A percentile compares a stretch with the other conserved stretches of the same genome.
Conservation (phyloP, 441 rosid species). For the Corymbia citriodora region DNA sequence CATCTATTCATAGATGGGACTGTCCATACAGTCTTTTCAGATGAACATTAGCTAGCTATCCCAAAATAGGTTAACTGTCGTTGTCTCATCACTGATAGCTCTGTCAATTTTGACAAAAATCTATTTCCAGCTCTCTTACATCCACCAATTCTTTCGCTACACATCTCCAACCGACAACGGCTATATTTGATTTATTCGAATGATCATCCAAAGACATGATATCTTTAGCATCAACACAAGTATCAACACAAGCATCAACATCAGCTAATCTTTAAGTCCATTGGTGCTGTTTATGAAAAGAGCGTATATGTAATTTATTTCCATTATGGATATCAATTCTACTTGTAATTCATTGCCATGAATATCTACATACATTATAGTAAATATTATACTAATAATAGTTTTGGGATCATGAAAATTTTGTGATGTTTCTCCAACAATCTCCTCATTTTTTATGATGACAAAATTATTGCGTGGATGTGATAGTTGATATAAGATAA, state of each 20-base stretch:
- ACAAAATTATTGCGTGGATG: too few relatives aligned
- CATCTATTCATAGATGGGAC: background rate
- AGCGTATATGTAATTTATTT: background rate
- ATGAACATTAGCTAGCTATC: background rate
- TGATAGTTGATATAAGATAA: background rate
- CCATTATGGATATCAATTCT: background rate
- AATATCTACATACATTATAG: too few relatives aligned
- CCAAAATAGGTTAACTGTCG: background rate
- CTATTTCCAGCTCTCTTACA: background rate
- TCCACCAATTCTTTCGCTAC: background rate
- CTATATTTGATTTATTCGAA: background rate
- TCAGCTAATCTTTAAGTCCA: background rate
- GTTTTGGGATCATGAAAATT: too few relatives aligned
- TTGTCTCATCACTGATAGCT: background rate
- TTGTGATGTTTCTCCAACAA: background rate
- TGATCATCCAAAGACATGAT: background rate
- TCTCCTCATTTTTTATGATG: too few relatives aligned
- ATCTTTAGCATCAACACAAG: background rate
- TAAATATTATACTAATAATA: too few relatives aligned
- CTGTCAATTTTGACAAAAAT: background rate
- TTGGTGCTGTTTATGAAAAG: background rate
- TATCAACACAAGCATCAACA: background rate
- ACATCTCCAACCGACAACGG: background rate
- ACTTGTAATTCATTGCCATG: too few relatives aligned
- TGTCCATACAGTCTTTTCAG: background rate